Percentiles rank a stretch among this genome's conserved stretches.
phyloP scores from a whole-genome alignment of 23 red algal species.

The Gracilaria vermiculophylla region DNA sequence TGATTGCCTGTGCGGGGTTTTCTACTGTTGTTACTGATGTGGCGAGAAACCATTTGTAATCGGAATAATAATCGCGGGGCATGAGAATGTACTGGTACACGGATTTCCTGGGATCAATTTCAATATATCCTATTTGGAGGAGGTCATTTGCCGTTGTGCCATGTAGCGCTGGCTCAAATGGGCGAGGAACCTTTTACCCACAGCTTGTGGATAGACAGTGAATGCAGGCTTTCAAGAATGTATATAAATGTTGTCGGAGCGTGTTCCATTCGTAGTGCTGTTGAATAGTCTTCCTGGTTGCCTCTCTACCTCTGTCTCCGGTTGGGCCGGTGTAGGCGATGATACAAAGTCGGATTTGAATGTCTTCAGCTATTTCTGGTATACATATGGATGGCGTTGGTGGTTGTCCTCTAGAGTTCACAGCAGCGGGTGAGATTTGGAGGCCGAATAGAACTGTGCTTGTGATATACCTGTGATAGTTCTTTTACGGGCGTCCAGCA shows the following conservation, averaged over 20 bases:
- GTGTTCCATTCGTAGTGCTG: too few relatives aligned
- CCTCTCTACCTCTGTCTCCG: too few relatives aligned
- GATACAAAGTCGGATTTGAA: background rate
- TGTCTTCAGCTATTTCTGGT: background rate
- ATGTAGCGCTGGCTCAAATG: background rate
- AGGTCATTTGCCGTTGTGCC: background rate
- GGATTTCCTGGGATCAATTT: too few relatives aligned
- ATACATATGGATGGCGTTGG: background rate
- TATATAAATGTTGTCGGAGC: too few relatives aligned
- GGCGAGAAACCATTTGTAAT: constrained; percentile 27
- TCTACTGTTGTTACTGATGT: background rate
- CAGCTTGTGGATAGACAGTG: too few relatives aligned
- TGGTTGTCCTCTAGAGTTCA: background rate
- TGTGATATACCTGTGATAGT: background rate
- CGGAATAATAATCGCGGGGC: background rate
- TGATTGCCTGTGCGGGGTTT: background rate
- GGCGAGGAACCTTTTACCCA: background rate
- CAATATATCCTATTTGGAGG: background rate
- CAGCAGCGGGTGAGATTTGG: too few relatives aligned
- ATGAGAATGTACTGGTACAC: too few relatives aligned
- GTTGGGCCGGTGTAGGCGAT: too few relatives aligned
- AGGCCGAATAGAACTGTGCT: too few relatives aligned
- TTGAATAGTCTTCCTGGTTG: too few relatives aligned
- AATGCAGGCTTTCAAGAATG: too few relatives aligned
- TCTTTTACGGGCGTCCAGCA: background rate